Base-by-base conservation (phyloP, 2,329 filamentous ascomycete species). In the Calonectria naviculata region DNA sequence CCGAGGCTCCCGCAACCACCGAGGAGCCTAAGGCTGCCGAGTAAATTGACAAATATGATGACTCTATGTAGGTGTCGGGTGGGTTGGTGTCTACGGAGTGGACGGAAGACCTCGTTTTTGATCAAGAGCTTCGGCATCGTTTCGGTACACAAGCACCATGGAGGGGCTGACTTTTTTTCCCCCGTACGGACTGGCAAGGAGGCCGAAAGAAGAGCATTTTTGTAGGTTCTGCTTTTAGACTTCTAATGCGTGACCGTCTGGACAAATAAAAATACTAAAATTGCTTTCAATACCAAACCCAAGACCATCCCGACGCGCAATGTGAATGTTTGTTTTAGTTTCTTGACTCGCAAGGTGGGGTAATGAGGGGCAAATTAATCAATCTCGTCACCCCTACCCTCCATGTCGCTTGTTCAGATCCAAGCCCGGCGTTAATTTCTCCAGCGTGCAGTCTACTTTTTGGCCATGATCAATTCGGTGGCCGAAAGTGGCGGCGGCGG, bases 11-110 rank as follows among this genome's bases (percentile, higher is more conserved):
- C 80, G 86, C 71, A 41, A 68, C 63, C 65, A 81, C 86, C 67
- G 89, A 92, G 83, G 94, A 95, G 89, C 85, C 90, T 80, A 95
- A 94, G 91, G 86, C 87, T 80, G 84, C 88, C 79, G 89, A 91
- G 87, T 91, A 90, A 88, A 85, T 72, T 68, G 74, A 76, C 76
- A 71, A 76, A 63, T 74, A 69, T 66, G 67, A 73, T 78, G 75
- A 76, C 75, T 79, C 78, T 78, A 78, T 78, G 77, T 76, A 79
- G 78, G 82, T 83, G 80, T 81, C 83, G 84, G 87, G 84, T 84
- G 85, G 87, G 85, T 84, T 86, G 89, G 89, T 90, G 89, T 91
- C 88, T 89, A 87, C 84, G 89, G 89, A 90, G 89, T 90, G 88
- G 87, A 87, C 84, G 87, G 87, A 89, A 87, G 85, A 86, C 84